Conservation (phyloP, 1,139 yeast genomes). For the Casaregolazyma lundiana region DNA sequence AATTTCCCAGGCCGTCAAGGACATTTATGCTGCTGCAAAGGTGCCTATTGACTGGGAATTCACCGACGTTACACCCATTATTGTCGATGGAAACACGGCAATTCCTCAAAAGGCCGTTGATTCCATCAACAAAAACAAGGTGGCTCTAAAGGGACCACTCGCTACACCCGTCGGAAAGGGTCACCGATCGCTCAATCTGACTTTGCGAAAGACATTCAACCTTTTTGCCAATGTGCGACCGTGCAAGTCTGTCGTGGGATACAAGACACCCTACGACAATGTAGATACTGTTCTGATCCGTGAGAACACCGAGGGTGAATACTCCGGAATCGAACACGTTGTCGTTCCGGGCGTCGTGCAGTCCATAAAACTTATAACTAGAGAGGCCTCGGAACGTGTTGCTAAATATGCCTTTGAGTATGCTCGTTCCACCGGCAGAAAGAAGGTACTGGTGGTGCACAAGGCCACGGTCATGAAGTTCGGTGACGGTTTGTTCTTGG, state of each 20-base stretch:
- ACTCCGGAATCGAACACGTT: conserved; percentile 97
- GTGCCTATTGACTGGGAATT: conserved; percentile 97
- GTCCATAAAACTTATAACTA: conserved; percentile 94
- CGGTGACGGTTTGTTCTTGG: conserved; percentile 94
- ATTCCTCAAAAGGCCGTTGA: conserved; percentile 90
- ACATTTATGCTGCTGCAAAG: conserved; percentile 85
- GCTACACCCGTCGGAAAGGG: conserved; percentile 99
- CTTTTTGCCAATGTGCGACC: conserved; percentile 97
- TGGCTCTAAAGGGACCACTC: conserved; percentile 95
- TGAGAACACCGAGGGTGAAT: conserved; percentile 99
- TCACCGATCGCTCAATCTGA: conserved; percentile 94
- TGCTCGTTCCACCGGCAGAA: conserved; percentile 84
- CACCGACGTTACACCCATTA: conserved; percentile 90
- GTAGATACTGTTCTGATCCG: conserved; percentile 95
- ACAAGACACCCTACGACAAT: conserved; percentile 88
- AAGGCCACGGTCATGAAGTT: conserved; percentile 98
- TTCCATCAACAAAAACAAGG: conserved; percentile 85
- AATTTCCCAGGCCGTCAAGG: conserved; percentile 88
- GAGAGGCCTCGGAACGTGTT: conserved; percentile 93
- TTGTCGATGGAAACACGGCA: conserved; percentile 90
- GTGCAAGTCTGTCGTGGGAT: conserved; percentile 89
- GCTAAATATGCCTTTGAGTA: conserved; percentile 96
- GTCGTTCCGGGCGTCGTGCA: conserved; percentile 98
- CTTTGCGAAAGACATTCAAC: conserved; percentile 94
- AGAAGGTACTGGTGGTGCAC: conserved; percentile 91